Conservation (phyloP, 2,329 filamentous ascomycete species). For the Balansia obtecta region DNA sequence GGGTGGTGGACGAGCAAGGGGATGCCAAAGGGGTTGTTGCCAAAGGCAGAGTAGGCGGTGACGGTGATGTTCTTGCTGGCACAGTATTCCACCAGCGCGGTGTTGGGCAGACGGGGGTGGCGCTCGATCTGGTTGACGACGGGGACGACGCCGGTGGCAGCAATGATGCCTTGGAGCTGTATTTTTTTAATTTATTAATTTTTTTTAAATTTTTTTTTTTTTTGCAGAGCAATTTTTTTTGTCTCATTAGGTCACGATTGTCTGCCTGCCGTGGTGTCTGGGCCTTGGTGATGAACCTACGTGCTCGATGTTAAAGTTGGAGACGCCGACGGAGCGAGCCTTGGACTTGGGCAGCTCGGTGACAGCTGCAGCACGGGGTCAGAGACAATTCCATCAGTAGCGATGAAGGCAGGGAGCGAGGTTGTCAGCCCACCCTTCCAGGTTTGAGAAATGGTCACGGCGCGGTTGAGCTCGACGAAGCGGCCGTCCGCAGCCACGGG, state of each 20-base stretch:
- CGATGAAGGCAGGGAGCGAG: not conserved
- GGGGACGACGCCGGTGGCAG: conserved; percentile 41
- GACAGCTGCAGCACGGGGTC: conserved; percentile 20
- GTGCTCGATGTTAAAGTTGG: conserved; percentile 55
- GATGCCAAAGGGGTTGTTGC: conserved; percentile 30
- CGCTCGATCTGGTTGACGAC: conserved; percentile 60
- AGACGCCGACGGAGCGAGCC: conserved; percentile 56
- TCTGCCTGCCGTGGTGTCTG: not conserved
- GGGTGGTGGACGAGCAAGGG: conserved; percentile 46
- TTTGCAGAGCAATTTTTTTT: no score
- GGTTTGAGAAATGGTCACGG: conserved; percentile 28
- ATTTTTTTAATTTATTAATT: no score
- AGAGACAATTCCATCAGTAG: no score
- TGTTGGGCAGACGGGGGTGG: conserved; percentile 49
- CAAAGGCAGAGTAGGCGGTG: conserved; percentile 51
- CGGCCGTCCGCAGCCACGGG: conserved; percentile 25
- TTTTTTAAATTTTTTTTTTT: no score
- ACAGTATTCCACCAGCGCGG: conserved; percentile 45
- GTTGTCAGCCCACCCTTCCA: conserved; percentile 26
- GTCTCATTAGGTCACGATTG: not conserved
- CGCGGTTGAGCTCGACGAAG: conserved; percentile 30
- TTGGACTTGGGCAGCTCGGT: conserved; percentile 48
- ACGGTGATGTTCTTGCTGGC: conserved; percentile 50
- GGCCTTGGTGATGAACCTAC: conserved; percentile 12
- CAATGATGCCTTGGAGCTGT: conserved; percentile 41